phyloP scores from a whole-genome alignment of 441 rosid species.

The Populus hybrid region DNA sequence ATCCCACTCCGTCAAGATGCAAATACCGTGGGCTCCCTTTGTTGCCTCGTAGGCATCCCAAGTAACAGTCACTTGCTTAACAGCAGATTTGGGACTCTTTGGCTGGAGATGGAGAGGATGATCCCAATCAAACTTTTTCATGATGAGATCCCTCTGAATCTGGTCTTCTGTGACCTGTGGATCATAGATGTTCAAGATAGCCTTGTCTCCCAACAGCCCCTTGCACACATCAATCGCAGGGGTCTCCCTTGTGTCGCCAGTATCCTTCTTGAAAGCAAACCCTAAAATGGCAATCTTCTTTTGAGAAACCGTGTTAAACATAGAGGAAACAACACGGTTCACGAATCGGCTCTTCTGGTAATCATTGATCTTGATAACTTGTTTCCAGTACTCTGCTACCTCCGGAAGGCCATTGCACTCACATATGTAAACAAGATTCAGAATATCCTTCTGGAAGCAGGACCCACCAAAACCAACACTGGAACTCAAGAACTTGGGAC shows the following conservation, averaged over 20 bases:
- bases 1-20: constrained; percentile 96
- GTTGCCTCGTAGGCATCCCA: constrained; percentile 90
- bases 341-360: constrained; percentile 88
- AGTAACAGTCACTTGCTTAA: constrained; percentile 64
- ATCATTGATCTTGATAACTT: constrained; percentile 92
- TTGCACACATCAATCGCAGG: constrained; percentile 97
- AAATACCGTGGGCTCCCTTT: constrained; percentile 84
- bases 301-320: constrained; percentile 86
- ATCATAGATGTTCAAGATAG: constrained; percentile 81
- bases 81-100: constrained; percentile 66
- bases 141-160: constrained; percentile 83
- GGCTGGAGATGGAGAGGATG: constrained; percentile 94
- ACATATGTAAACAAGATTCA: constrained; percentile 86
- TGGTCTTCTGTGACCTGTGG: constrained; percentile 94
- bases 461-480: constrained; percentile 98
- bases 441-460: constrained; percentile 90
- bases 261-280: constrained; percentile 60
- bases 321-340: constrained; percentile 85
- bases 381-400: constrained; percentile 93
- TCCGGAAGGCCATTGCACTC: constrained; percentile 96
- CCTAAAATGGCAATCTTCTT: constrained; percentile 87
- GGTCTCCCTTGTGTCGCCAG: constrained; percentile 94
- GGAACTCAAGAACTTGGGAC: constrained; percentile 81
- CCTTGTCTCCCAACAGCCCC: constrained; percentile 91
- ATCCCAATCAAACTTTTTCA: constrained; percentile 97